phyloP scores from a whole-genome alignment of 2,329 filamentous ascomycete species.

The Neofusicoccum kwambonambiense region DNA sequence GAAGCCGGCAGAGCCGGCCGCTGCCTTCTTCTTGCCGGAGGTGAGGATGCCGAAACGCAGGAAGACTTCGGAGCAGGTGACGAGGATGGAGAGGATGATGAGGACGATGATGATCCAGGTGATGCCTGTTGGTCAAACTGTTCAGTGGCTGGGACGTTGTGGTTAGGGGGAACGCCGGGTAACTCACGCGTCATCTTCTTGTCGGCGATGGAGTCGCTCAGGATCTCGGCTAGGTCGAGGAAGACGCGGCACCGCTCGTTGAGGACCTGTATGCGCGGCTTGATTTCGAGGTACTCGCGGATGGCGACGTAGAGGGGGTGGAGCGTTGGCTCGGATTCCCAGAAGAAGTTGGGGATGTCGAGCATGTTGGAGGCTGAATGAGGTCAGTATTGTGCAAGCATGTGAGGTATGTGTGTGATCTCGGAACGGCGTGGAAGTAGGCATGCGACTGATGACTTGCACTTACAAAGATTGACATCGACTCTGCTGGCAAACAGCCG shows the following conservation, averaged over 20 bases:
- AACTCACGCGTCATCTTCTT: conserved; percentile 79
- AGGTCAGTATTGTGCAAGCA: not conserved
- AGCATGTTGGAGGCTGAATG: conserved; percentile 83
- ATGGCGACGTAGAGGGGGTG: conserved; percentile 93
- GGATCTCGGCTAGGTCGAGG: conserved; percentile 90
- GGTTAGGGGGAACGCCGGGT: not conserved
- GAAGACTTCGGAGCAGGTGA: conserved; percentile 86
- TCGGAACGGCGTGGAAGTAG: not conserved
- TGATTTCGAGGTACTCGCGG: conserved; percentile 96
- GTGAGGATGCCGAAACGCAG: conserved; percentile 64
- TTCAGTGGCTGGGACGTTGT: not conserved
- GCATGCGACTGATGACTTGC: not conserved
- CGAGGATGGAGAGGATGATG: conserved; percentile 84
- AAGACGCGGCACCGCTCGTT: conserved; percentile 97
- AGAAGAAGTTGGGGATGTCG: conserved; percentile 96
- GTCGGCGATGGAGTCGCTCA: conserved; percentile 88
- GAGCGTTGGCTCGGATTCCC: conserved; percentile 93
- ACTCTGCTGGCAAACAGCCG: conserved; percentile 90
- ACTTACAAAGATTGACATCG: conserved; percentile 94
- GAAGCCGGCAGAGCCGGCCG: not conserved
- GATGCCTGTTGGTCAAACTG: conserved; percentile 52
- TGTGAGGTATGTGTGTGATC: no score
- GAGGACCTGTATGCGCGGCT: conserved; percentile 90
- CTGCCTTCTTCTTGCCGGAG: not conserved
- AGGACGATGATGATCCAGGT: conserved; percentile 98